Evolutionary conservation across 495 filamentous ascomycete species (phyloP).

Genomic region (Hypoxylon lenormandii): DNA sequence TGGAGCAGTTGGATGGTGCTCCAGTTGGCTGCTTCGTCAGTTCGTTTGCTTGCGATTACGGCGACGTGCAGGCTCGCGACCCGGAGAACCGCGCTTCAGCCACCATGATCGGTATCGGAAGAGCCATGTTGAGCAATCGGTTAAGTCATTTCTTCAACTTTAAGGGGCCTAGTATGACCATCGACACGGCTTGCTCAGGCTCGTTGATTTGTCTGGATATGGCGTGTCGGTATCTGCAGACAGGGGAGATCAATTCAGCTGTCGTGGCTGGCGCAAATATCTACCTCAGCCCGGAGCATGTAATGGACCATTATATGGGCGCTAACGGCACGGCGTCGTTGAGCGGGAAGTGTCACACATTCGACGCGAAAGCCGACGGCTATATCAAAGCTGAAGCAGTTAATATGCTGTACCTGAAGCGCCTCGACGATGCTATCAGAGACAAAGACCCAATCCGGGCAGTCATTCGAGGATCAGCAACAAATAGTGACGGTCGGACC

Average conservation of each 20-base stretch:
- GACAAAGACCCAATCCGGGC: slow-evolving; percentile 63
- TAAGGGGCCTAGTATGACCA: slow-evolving; percentile 40
- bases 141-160: slow-evolving; percentile 36
- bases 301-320: slow-evolving; percentile 11
- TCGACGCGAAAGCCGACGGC: slow-evolving; percentile 59
- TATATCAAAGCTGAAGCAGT: slow-evolving; percentile 63
- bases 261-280: slow-evolving; percentile 30
- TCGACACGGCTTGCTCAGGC: slow-evolving; percentile 58
- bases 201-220: slow-evolving; percentile 52
- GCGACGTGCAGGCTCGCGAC: slow-evolving; percentile 37
- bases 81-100: slow-evolving; percentile 14
- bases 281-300: slow-evolving; percentile 11
- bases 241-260: neutral
- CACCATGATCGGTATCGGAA: slow-evolving; percentile 4
- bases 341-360: slow-evolving; percentile 55
- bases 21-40: slow-evolving; percentile 83
- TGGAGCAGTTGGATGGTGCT: slow-evolving; percentile 74
- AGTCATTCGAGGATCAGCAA: slow-evolving; percentile 60
- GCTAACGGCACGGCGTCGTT: slow-evolving; percentile 41
- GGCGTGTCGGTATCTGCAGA: slow-evolving; percentile 42
- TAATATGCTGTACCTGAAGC: slow-evolving; percentile 61
- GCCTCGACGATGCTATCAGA: slow-evolving; percentile 57
- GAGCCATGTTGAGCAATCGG: slow-evolving; percentile 39
- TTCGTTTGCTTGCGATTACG: slow-evolving; percentile 80
- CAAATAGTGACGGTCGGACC: slow-evolving; percentile 59